These are phyloP conservation scores for Psophocarpus tetragonolobus DNA, from an alignment of 306 rosid genomes.

Conservation along the genomic window DNA sequence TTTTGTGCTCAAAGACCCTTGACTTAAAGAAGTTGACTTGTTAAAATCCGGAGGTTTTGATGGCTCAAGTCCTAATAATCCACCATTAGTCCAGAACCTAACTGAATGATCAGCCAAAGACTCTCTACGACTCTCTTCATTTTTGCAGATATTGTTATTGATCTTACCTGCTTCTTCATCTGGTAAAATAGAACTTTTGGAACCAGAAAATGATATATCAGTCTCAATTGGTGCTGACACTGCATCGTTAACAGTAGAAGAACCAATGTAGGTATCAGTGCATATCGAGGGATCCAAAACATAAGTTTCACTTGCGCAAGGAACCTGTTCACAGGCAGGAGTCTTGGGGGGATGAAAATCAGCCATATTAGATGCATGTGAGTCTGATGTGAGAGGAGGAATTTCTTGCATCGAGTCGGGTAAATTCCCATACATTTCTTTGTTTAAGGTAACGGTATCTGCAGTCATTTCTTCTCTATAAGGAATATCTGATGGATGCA, in stretches of 20 bases:
- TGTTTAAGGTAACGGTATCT: constrained; percentile 38
- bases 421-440: constrained; percentile 35
- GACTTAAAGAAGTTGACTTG: constrained; percentile 50
- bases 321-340: constrained; percentile 38
- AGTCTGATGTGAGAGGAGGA: constrained; percentile 37
- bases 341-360: constrained; percentile 34
- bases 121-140: constrained; percentile 52
- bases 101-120: constrained; percentile 55
- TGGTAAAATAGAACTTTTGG: constrained; percentile 37
- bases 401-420: constrained; percentile 30
- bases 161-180: constrained; percentile 43
- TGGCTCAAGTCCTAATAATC: constrained; percentile 94
- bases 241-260: constrained; percentile 36
- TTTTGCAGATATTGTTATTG: constrained; percentile 36
- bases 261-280: constrained; percentile 10
- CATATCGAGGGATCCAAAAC: constrained; percentile 39
- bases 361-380: constrained; percentile 16
- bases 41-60: constrained; percentile 86
- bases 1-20: constrained; percentile 37
- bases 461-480: constrained; percentile 17
- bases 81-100: constrained; percentile 95
- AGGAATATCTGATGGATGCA: constrained; percentile 21
- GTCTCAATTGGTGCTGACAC: constrained; percentile 41
- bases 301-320: constrained; percentile 33
- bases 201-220: constrained; percentile 37